phyloP scores from a whole-genome alignment of 2,329 filamentous ascomycete species.

The Aspergillus unguis region DNA sequence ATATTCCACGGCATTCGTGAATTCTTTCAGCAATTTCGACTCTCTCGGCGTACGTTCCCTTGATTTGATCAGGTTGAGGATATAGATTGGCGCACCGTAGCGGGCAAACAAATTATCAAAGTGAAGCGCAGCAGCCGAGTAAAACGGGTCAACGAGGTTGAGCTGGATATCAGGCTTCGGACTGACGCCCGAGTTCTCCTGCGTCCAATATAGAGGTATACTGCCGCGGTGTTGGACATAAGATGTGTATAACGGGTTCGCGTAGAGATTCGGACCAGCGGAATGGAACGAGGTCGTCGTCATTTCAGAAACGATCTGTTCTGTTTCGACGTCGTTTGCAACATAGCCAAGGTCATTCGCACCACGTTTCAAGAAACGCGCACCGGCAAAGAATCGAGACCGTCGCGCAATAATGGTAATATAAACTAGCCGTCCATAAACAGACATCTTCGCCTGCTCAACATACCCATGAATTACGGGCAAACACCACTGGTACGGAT shows the following conservation, averaged over 20 bases:
- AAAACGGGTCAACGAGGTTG: constrained; percentile 94
- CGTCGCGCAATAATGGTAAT: constrained; percentile 91
- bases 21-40: constrained; percentile 84
- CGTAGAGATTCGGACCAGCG: constrained; percentile 77
- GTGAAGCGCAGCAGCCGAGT: constrained; percentile 85
- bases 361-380: constrained; percentile 88
- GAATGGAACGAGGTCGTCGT: constrained; percentile 94
- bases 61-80: constrained; percentile 85
- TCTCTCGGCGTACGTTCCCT: constrained; percentile 86
- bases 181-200: constrained; percentile 90
- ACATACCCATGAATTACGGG: constrained; percentile 96
- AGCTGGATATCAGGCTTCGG: constrained; percentile 96
- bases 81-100: constrained; percentile 89
- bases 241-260: constrained; percentile 88
- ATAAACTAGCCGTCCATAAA: constrained; percentile 85
- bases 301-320: constrained; percentile 95
- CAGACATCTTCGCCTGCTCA: constrained; percentile 78
- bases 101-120: constrained; percentile 93
- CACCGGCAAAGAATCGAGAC: constrained; percentile 90
- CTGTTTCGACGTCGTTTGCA: constrained; percentile 97
- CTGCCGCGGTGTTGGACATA: constrained; percentile 96
- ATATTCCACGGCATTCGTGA: constrained; percentile 81
- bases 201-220: constrained; percentile 95
- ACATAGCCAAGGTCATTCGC: constrained; percentile 94
- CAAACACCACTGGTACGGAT: constrained; percentile 92